Base-by-base conservation (phyloP, 352 stramenopile species). In the Globisporangium abappressorium region DNA sequence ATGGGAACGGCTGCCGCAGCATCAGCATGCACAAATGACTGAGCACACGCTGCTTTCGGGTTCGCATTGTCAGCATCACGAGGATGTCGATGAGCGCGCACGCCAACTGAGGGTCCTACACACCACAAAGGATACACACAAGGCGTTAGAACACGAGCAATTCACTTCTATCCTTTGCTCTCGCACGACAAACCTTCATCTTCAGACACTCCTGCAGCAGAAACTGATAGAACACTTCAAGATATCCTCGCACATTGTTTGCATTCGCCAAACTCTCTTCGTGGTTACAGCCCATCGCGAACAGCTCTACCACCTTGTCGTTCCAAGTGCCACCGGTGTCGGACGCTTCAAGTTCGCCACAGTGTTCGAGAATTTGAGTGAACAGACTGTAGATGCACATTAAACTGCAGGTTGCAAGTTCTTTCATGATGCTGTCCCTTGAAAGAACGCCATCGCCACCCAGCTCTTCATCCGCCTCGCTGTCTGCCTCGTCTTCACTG, bases 1-100 rank as follows among this genome's bases (percentile, higher is more conserved):
- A 69, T 2, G 80, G 79, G 46, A 85, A 89, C 18, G 84, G 82
- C 41, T 86, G 76, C 28, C 88, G 80, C n/a, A 93, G 63, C 47
- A 93, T 38, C 26, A 81, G 73, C 15, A 89, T 65, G 51, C 81
- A 89, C 30, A 93, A 64, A 24, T 82, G 79, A 26, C 81, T 79
- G 26, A 92, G 26, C 11, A 81, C 57, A 12, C 30, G 22, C 36
- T 78, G 74, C 64, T 82, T 81, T 18, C 75, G 77, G 3, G 79
- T 90, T 22, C 80, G 68, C n/a, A 69, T 22, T 14, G 81, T 79
- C 6, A 93, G 64, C 2, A 66, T 49, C 3, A 75, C 70, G 7
- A 92, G 34, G 18, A 75, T 65, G 63, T 87, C 73, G 33, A 79
- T 75, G 12, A 82, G 54, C 33, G 76, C 43, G 53, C 79, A 89